A percentile compares a stretch with the other conserved stretches of the same genome.
Evolutionary conservation across 345 rosid species (phyloP).

Genomic region (Dovyalis caffra): DNA sequence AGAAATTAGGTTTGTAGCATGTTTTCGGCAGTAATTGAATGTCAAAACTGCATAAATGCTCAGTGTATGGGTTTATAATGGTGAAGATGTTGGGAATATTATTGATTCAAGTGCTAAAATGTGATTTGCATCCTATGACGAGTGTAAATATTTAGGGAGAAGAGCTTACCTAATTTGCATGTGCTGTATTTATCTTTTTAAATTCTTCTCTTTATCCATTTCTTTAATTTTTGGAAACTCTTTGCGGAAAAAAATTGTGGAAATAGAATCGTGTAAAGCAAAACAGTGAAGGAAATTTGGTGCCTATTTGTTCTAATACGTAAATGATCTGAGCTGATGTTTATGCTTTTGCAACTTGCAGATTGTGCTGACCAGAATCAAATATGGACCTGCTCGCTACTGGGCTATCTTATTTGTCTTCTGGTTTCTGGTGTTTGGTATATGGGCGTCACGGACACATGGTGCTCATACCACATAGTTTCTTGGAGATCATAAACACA

Average conservation of each 20-base stretch:
- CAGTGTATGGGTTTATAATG: no score
- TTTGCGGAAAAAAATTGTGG: neutral
- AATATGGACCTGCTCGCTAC: conserved; percentile 94
- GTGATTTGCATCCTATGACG: neutral
- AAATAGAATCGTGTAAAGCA: neutral
- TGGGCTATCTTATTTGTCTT: conserved; percentile 95
- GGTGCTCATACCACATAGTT: conserved; percentile 39
- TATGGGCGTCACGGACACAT: conserved; percentile 87
- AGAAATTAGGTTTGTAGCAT: neutral
- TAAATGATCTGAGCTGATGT: neutral
- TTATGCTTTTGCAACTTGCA: conserved; percentile 37
- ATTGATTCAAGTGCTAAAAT: neutral
- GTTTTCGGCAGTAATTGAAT: neutral
- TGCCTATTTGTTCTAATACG: neutral
- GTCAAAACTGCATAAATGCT: neutral
- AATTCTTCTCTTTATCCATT: neutral
- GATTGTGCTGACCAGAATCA: conserved; percentile 94
- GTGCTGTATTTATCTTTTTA: neutral
- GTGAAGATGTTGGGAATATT: neutral
- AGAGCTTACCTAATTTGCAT: neutral
- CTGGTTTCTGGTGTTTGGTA: conserved; percentile 98
- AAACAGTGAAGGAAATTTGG: no score
- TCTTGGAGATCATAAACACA: neutral
- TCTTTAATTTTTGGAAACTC: neutral
- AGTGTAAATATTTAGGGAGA: neutral